Evolutionary conservation across 805 yeast genomes (phyloP).

Genomic region (Candida tallmaniae): DNA sequence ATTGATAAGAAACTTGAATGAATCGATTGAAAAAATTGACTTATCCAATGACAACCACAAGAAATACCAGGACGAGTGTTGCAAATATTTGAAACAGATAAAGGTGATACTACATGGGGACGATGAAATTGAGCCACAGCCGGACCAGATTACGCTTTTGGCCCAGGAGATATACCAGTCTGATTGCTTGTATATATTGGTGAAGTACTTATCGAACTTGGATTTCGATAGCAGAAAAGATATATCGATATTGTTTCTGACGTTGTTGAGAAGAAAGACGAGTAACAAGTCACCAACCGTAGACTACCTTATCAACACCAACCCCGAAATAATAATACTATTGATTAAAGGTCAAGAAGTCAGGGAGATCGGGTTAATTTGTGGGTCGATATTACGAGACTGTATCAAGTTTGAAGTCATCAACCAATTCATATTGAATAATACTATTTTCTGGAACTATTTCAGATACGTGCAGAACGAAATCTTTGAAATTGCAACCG

Average conservation of each 20-base stretch:
- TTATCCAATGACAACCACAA: constrained; percentile 22
- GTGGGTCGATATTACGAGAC: constrained; percentile 79
- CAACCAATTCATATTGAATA: constrained; percentile 53
- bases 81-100: constrained; percentile 60
- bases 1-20: constrained; percentile 69
- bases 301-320: constrained; percentile 61
- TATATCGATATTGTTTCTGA: constrained; percentile 66
- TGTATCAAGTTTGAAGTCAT: constrained; percentile 76
- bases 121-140: constrained; percentile 56
- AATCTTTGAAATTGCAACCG: constrained; percentile 87
- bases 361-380: constrained; percentile 65
- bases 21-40: constrained; percentile 64
- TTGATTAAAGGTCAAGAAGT: constrained; percentile 71
- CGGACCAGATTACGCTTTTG: constrained; percentile 69
- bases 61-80: constrained; percentile 68
- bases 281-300: constrained; percentile 81
- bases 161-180: constrained; percentile 76
- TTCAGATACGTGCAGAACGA: constrained; percentile 73
- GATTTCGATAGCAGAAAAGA: constrained; percentile 91
- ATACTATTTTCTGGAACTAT: constrained; percentile 71
- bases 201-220: constrained; percentile 55
- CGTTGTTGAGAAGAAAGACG: constrained; percentile 71
- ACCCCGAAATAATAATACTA: constrained; percentile 59
- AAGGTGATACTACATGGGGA: constrained; percentile 67
- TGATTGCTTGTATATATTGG: constrained; percentile 61